These are phyloP conservation scores for Astrothelium macrocarpum DNA, from an alignment of 495 filamentous ascomycete species.

Conservation along the genomic window DNA sequence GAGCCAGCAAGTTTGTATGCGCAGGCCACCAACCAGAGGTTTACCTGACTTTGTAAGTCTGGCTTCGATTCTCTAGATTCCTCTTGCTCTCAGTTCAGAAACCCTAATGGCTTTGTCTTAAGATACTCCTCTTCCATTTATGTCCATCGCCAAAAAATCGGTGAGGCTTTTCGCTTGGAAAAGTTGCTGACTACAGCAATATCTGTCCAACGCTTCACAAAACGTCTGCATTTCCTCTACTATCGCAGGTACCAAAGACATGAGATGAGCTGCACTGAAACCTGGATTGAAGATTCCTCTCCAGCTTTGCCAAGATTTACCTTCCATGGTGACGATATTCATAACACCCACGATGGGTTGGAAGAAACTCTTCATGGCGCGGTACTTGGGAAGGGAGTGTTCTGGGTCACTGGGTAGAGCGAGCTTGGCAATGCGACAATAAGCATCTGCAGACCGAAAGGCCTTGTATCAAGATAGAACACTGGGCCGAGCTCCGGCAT, in stretches of 20 bases:
- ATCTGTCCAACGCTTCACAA: conserved; percentile 10
- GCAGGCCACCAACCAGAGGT: not conserved
- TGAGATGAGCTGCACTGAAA: conserved; percentile 35
- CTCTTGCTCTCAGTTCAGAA: not conserved
- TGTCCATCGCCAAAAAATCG: not conserved
- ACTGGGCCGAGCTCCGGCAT: not conserved
- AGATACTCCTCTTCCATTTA: not conserved
- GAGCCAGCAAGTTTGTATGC: not conserved
- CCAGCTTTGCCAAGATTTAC: conserved; percentile 15
- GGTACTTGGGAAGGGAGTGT: not conserved
- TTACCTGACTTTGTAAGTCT: not conserved
- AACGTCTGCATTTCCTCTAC: conserved; percentile 35
- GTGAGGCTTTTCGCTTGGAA: not conserved
- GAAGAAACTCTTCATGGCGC: not conserved
- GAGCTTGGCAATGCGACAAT: not conserved
- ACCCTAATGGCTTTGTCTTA: not conserved
- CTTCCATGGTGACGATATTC: not conserved
- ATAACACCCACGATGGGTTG: not conserved
- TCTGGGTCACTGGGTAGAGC: not conserved
- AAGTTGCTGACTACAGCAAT: not conserved
- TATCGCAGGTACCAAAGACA: conserved; percentile 34
- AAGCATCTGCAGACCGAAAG: not conserved
- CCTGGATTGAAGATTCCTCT: conserved; percentile 39
- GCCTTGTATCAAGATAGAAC: not conserved
- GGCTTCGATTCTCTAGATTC: not conserved